These are phyloP conservation scores for Astragalus glycyphyllos DNA, from an alignment of 306 rosid species.

Conservation along the genomic window DNA sequence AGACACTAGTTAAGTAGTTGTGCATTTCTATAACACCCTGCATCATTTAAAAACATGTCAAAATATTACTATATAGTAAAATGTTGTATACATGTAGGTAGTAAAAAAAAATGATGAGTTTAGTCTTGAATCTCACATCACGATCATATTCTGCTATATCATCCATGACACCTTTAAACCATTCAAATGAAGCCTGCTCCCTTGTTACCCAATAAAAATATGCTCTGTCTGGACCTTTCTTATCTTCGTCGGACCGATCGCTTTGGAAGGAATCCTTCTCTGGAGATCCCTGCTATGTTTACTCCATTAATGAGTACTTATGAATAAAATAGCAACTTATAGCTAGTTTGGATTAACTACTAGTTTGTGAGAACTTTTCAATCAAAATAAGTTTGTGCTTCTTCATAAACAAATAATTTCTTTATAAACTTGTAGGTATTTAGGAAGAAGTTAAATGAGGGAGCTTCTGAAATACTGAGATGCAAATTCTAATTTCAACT, in stretches of 20 bases:
- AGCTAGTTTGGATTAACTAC: not conserved
- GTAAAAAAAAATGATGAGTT: not conserved
- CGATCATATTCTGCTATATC: slow-evolving; percentile 82
- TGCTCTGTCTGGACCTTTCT: slow-evolving; percentile 74
- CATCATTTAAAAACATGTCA: slow-evolving; percentile 39
- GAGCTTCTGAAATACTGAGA: not conserved
- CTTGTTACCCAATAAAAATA: slow-evolving; percentile 97
- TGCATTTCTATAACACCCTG: slow-evolving; percentile 94
- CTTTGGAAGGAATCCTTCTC: slow-evolving; percentile 38
- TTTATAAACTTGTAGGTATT: not conserved
- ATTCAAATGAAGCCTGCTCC: slow-evolving; percentile 92
- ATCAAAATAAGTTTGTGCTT: too few relatives aligned
- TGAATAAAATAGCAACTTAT: not conserved
- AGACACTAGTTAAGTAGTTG: slow-evolving; percentile 86
- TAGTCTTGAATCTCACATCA: slow-evolving; percentile 57
- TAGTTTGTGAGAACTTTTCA: not conserved
- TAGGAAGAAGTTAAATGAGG: not conserved
- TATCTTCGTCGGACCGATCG: slow-evolving; percentile 22
- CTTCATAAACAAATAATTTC: not conserved
- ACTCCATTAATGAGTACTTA: not conserved
- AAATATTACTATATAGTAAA: slow-evolving; percentile 14
- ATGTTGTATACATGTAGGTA: slow-evolving; percentile 7
- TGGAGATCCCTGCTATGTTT: slow-evolving; percentile 22
- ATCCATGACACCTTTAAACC: slow-evolving; percentile 99
- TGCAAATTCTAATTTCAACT: not conserved